phyloP scores from a whole-genome alignment of 805 yeast genomes.

The Cyberlindnera nakhonratchasimensis region DNA sequence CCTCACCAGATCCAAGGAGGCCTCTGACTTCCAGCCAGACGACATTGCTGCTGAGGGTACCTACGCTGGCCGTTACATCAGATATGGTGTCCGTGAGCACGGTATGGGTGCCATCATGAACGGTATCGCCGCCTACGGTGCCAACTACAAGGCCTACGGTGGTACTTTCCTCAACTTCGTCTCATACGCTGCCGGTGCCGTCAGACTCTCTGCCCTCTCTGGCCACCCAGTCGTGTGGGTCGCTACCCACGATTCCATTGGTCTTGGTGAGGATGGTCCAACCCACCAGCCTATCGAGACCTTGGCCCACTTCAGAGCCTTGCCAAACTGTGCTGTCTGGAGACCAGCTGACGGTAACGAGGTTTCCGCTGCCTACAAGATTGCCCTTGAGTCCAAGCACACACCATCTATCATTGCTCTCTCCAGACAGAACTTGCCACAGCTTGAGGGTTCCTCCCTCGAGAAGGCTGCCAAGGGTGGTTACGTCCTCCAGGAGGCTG shows the following conservation, averaged over 20 bases:
- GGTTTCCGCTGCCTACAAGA: constrained; percentile 75
- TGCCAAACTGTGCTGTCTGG: constrained; percentile 81
- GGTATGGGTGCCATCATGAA: constrained; percentile 98
- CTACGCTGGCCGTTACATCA: constrained; percentile 88
- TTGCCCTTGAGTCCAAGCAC: constrained; percentile 54
- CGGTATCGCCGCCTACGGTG: constrained; percentile 91
- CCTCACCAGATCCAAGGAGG: constrained; percentile 81
- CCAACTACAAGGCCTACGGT: constrained; percentile 85
- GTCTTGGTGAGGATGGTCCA: constrained; percentile 92
- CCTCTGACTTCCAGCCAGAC: constrained; percentile 91
- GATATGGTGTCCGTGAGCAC: constrained; percentile 99
- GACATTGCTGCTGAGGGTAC: constrained; percentile 73
- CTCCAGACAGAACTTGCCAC: constrained; percentile 87
- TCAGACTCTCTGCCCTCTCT: constrained; percentile 78
- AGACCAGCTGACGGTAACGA: constrained; percentile 95
- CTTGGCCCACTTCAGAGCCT: constrained; percentile 79
- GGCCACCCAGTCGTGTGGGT: constrained; percentile 84
- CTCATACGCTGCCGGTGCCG: constrained; percentile 82
- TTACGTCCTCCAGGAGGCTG: constrained; percentile 65
- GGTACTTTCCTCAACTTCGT: constrained; percentile 97
- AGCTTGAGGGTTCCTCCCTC: constrained; percentile 85
- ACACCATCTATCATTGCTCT: constrained; percentile 77
- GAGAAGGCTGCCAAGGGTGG: constrained; percentile 96
- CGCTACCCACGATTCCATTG: constrained; percentile 87
- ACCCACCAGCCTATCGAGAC: constrained; percentile 93